Base-by-base conservation (phyloP, 2,329 filamentous ascomycete genomes). In the Microascus cirrosus region DNA sequence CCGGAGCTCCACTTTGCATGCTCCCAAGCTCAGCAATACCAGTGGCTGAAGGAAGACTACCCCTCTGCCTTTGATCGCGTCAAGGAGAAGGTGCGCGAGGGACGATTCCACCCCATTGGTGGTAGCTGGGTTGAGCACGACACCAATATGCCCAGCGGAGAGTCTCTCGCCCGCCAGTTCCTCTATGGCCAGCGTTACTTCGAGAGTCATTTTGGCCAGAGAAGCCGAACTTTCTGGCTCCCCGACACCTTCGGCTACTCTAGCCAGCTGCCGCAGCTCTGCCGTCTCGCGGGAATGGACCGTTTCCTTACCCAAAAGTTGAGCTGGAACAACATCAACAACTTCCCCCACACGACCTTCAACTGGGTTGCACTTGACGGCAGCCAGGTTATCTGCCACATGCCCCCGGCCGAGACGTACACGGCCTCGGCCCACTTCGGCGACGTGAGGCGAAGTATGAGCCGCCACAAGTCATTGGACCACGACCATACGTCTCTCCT, bases 251-350 rank as follows among this genome's bases (percentile, higher is more conserved):
- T 99, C 73, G 94, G 94, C 15, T 99, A 99, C 73, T 96, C 92
- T 0, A 88, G 87, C 55, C 94, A 99, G 71, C 81, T 99, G 50
- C 94, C 94, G 13, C 94, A 99, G 68, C 77, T 99, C 50, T 97
- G 91, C 69, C 87, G 93, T 3, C 77, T 96, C 32, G 89, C 94
- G n/a, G 93, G 91, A 22, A 97, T 99, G 94, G 89, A 83, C 59
- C 84, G 93, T 36, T 99, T 99, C 77, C 87, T 99, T 67, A 99
- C 94, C 0, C 94, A 99, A 72, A 99, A 99, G 75, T 78, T 99
- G 60, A 97, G 93, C 77, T 99, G 94, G 94, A 97, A 97, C 77
- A 97, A 97, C 70, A 97, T 97, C 80, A 97, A 97, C 75, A 95
- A 89, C 68, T 99, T 97, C 74, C 94, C 94, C 0, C 94, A 97